These are phyloP conservation scores for Triangularia verruculosa DNA, from an alignment of 2,329 filamentous ascomycete genomes.

Conservation along the genomic window DNA sequence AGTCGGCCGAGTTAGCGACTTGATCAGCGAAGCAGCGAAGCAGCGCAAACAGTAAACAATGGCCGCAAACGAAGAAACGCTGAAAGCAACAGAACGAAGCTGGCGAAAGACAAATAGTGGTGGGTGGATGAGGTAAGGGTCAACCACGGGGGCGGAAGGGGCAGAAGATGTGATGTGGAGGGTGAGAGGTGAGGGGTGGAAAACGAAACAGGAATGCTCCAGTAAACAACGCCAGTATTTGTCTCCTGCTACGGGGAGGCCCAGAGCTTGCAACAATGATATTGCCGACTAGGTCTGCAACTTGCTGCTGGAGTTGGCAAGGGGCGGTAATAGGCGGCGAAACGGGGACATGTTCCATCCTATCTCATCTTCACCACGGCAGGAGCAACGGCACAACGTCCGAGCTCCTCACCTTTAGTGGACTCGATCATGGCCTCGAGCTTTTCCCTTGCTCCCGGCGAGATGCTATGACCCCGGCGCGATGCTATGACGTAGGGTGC, in stretches of 20 bases:
- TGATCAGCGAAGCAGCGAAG: conserved; percentile 10
- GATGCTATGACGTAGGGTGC: not conserved
- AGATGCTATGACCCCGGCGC: not conserved
- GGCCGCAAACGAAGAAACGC: not conserved
- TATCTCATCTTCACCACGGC: not conserved
- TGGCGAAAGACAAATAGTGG: not conserved
- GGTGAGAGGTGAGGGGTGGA: not conserved
- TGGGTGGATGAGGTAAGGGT: not conserved
- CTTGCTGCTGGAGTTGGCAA: not conserved
- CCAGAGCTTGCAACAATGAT: not conserved
- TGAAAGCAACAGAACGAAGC: not conserved
- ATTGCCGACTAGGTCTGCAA: not conserved
- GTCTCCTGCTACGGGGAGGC: not conserved
- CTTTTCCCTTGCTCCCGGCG: not conserved
- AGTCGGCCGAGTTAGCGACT: conserved; percentile 3
- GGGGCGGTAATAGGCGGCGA: not conserved
- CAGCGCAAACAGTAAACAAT: not conserved
- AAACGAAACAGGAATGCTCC: not conserved
- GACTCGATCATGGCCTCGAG: not conserved
- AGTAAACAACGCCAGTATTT: not conserved
- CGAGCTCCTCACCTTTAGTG: not conserved
- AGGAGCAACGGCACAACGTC: not conserved
- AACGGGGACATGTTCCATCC: not conserved
- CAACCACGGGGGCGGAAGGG: not conserved
- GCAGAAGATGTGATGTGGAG: not conserved